Percentiles rank a stretch among this genome's conserved stretches.
phyloP scores from a whole-genome alignment of 1,284 basidiomycete genomes.

The Gomphus bonarii region DNA sequence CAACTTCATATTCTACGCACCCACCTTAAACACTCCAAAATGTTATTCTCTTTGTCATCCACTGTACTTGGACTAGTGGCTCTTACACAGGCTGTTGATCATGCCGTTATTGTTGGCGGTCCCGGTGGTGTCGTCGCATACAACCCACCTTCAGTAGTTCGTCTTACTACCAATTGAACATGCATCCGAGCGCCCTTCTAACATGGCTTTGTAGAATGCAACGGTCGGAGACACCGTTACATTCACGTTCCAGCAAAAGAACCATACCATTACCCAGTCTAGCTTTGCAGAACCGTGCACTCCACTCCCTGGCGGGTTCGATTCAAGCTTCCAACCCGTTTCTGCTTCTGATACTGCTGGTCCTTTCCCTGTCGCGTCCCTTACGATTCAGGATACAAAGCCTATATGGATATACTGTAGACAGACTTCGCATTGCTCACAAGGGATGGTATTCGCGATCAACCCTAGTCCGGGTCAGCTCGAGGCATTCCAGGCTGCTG shows the following conservation, averaged over 20 bases:
- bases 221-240: slow-evolving; percentile 36
- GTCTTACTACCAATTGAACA: neutral
- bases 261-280: slow-evolving; percentile 56
- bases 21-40: slow-evolving; percentile 11
- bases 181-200: neutral
- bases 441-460: slow-evolving; percentile 57
- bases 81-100: slow-evolving; percentile 25
- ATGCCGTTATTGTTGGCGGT: slow-evolving; percentile 44
- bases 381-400: slow-evolving; percentile 32
- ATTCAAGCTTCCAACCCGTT: slow-evolving; percentile 47
- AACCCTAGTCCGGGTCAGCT: slow-evolving; percentile 42
- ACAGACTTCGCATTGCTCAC: slow-evolving; percentile 34
- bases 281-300: slow-evolving; percentile 41
- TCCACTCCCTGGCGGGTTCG: slow-evolving; percentile 34
- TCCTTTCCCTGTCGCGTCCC: slow-evolving; percentile 34
- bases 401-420: slow-evolving; percentile 53
- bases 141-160: slow-evolving; percentile 11
- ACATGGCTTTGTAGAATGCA: slow-evolving; percentile 28
- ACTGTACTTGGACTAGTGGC: slow-evolving; percentile 17
- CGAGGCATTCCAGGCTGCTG: slow-evolving; percentile 40
- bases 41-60: slow-evolving; percentile 17
- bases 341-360: slow-evolving; percentile 29
- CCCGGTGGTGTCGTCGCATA: slow-evolving; percentile 26
- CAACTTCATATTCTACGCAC: neutral
- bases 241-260: slow-evolving; percentile 49